phyloP scores from a whole-genome alignment of 768 basidiomycete genomes.

The Baorangia bicolor region DNA sequence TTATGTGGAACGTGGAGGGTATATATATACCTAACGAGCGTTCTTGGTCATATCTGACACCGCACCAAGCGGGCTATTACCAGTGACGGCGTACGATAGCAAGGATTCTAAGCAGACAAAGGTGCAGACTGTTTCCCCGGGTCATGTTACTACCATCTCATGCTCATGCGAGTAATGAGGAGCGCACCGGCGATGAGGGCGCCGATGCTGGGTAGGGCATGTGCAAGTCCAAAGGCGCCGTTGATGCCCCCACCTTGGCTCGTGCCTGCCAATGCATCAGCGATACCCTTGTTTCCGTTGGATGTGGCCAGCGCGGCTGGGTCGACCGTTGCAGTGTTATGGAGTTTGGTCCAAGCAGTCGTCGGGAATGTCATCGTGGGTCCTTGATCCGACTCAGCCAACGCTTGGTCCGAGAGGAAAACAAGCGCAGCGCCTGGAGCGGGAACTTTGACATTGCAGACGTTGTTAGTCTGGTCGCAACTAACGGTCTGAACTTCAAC shows the following conservation, averaged over 20 bases:
- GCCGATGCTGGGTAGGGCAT: conserved; percentile 11
- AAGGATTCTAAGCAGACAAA: conserved; percentile 13
- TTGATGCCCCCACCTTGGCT: conserved; percentile 1
- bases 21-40: conserved; percentile 7
- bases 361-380: conserved; percentile 52
- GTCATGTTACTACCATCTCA: not conserved
- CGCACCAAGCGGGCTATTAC: not conserved
- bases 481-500: conserved; percentile 55
- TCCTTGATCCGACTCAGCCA: conserved; percentile 34
- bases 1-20: conserved; percentile 22
- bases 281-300: conserved; percentile 51
- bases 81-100: conserved; percentile 8
- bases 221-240: conserved; percentile 2
- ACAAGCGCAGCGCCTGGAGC: conserved; percentile 77
- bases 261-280: conserved; percentile 13
- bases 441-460: conserved; percentile 59
- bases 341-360: conserved; percentile 33
- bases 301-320: conserved; percentile 55
- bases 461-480: conserved; percentile 54
- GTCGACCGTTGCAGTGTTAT: conserved; percentile 57
- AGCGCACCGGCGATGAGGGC: conserved; percentile 18
- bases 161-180: conserved; percentile 4
- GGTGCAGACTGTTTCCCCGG: not conserved
- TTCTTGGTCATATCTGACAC: not conserved
- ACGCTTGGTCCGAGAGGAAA: conserved; percentile 52